A percentile compares a stretch with the other conserved stretches of the same genome.
These are phyloP conservation scores for Penicillium longicatenatum DNA, from an alignment of 495 filamentous ascomycete species.

Conservation along the genomic window DNA sequence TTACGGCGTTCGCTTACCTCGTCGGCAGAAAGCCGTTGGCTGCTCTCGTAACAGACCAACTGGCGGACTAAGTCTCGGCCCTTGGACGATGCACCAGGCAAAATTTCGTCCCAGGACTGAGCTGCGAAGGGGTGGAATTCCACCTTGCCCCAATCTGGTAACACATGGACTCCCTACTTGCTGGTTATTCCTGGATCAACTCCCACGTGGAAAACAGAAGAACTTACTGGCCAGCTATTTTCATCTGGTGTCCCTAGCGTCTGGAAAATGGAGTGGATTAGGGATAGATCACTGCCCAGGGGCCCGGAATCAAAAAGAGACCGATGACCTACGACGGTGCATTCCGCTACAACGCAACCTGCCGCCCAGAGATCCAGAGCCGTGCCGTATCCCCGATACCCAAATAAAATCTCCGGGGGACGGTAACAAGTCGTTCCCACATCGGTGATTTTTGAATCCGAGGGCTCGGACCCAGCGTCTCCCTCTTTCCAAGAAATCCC, in stretches of 20 bases:
- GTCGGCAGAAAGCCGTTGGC: conserved; percentile 48
- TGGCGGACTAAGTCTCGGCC: conserved; percentile 56
- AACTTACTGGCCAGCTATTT: conserved; percentile 72
- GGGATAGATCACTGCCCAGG: conserved; percentile 85
- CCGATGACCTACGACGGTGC: conserved; percentile 44
- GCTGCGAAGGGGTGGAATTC: conserved; percentile 56
- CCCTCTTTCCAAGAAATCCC: conserved; percentile 81
- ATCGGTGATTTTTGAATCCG: conserved; percentile 77
- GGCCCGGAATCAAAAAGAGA: conserved; percentile 83
- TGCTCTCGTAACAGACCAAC: conserved; percentile 60
- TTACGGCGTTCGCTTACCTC: conserved; percentile 41
- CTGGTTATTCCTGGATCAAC: conserved; percentile 13
- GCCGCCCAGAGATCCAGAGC: conserved; percentile 88
- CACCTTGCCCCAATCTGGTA: conserved; percentile 71
- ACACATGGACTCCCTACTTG: conserved; percentile 50
- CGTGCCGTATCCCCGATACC: conserved; percentile 66
- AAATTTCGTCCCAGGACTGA: conserved; percentile 54
- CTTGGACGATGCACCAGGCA: conserved; percentile 49
- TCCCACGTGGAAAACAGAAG: conserved; percentile 1
- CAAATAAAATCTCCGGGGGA: conserved; percentile 89
- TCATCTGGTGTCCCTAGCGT: conserved; percentile 81
- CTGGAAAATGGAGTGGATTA: conserved; percentile 89
- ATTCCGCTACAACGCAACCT: conserved; percentile 77
- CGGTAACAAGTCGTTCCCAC: conserved; percentile 92
- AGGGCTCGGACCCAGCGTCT: conserved; percentile 62